Evolutionary conservation across 495 filamentous ascomycete genomes (phyloP), one percentile per base, ranked within the genome.

Genomic region (Niebla homalea): DNA sequence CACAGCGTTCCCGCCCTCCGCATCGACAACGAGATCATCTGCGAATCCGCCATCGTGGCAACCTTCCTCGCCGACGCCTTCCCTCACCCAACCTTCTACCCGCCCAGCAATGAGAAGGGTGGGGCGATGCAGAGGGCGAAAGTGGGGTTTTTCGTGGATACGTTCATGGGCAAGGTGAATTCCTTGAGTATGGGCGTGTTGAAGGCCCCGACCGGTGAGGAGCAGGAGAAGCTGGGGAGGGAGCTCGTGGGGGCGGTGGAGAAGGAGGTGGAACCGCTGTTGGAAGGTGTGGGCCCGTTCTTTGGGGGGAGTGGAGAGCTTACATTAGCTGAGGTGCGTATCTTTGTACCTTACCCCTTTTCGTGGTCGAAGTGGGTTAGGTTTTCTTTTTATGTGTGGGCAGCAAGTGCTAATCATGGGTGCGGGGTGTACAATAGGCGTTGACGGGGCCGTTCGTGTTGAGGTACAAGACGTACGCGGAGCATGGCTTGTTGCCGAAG

Each of bases 261-360:
- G 44, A 88, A 83, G 64, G 84, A 94, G 57, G 65, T 95, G 46
- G 85, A 86, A 65, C 84, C 84, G 2, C 61, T 84, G 23, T 64
- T 95, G 21, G 62, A 65, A 7, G 76, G 78, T 47, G 81, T 81
- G 5, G 72, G 60, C 0, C 88, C 87, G 0, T 94, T 83, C 68
- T 95, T 92, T 66, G 82, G 80, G n/a, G 88, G 87, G 0, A 82
- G 78, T 48, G 69, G 80, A 45, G 80, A 75, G 59, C 57, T 90
- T 32, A 90, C 86, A 2, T 65, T 87, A 25, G 88, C 78, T 14
- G 88, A 93, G 78, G 87, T 88, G 67, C 53, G 70, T 57, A 1
- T n/a, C n/a, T n/a, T n/a, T n/a, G n/a, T n/a, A n/a, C n/a, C n/a
- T n/a, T n/a, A n/a, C n/a, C n/a, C n/a, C n/a, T n/a, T n/a, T n/a